phyloP scores from a whole-genome alignment of 306 rosid genomes.

The Casuarina cunninghamiana region DNA sequence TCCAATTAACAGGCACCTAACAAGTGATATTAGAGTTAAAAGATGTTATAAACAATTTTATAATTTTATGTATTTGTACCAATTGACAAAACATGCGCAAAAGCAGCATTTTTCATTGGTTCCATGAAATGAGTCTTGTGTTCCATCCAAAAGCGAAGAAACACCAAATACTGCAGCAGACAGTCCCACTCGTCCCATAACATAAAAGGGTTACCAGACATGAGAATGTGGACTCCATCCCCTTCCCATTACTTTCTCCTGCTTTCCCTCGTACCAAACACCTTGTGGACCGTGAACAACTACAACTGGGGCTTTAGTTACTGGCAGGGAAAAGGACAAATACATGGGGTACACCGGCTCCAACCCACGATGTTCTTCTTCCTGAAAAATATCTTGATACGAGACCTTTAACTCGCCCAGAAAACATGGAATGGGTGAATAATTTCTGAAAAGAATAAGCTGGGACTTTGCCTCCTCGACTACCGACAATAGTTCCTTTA shows the following conservation, averaged over 20 bases:
- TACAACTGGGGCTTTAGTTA: not conserved
- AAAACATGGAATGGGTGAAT: conserved; percentile 8
- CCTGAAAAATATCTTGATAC: not conserved
- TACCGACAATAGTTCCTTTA: conserved; percentile 5
- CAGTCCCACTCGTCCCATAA: too few relatives aligned
- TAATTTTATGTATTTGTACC: too few relatives aligned
- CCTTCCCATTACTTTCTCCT: not conserved
- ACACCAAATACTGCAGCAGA: too few relatives aligned
- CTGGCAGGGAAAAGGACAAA: not conserved
- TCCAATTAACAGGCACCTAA: too few relatives aligned
- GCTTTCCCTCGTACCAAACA: not conserved
- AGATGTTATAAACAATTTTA: too few relatives aligned
- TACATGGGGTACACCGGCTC: not conserved
- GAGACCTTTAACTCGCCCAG: not conserved
- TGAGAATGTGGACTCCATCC: not conserved
- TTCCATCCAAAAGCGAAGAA: too few relatives aligned
- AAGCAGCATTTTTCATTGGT: too few relatives aligned
- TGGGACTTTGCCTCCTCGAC: conserved; percentile 8
- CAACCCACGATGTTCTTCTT: not conserved
- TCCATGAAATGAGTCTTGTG: too few relatives aligned
- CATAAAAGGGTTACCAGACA: too few relatives aligned
- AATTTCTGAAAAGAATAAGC: conserved; percentile 13
- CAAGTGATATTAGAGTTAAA: too few relatives aligned
- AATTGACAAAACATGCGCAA: too few relatives aligned
- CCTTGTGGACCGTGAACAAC: not conserved